These are phyloP conservation scores for Prunella vulgaris DNA, from an alignment of 257 asterid genomes.

Conservation along the genomic window DNA sequence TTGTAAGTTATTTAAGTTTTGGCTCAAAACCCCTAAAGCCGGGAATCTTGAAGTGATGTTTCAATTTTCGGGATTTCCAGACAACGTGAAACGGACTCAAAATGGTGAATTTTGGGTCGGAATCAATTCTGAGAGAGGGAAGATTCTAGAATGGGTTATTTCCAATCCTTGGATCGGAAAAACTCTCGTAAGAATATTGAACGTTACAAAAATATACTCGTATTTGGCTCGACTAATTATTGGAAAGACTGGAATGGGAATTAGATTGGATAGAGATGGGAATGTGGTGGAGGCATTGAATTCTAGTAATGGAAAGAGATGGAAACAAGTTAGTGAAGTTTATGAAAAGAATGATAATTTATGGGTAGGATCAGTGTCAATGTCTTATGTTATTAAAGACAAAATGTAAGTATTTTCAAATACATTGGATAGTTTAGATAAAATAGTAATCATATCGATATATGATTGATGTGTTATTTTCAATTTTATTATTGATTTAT, in stretches of 20 bases:
- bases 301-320: conserved; percentile 27
- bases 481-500: too few species aligned
- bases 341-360: conserved; percentile 42
- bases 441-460: too few species aligned
- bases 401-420: neutral
- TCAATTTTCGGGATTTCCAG: conserved; percentile 61
- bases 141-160: conserved; percentile 36
- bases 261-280: conserved; percentile 47
- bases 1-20: conserved; percentile 43
- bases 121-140: conserved; percentile 38
- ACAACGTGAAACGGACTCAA: conserved; percentile 49
- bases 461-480: too few species aligned
- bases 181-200: conserved; percentile 31
- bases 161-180: conserved; percentile 47
- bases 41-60: conserved; percentile 36
- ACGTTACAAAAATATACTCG: conserved; percentile 33
- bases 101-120: conserved; percentile 83
- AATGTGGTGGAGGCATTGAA: conserved; percentile 41
- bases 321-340: conserved; percentile 69
- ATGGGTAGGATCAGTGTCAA: conserved; percentile 71
- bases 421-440: neutral
- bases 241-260: conserved; percentile 41
- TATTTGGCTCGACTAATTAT: conserved; percentile 18
- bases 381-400: conserved; percentile 37
- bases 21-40: conserved; percentile 43